Percentiles rank a stretch among this genome's conserved stretches.
These are phyloP conservation scores for Chrysoporthe puriensis DNA, from an alignment of 2,329 filamentous ascomycete species.

Conservation along the genomic window DNA sequence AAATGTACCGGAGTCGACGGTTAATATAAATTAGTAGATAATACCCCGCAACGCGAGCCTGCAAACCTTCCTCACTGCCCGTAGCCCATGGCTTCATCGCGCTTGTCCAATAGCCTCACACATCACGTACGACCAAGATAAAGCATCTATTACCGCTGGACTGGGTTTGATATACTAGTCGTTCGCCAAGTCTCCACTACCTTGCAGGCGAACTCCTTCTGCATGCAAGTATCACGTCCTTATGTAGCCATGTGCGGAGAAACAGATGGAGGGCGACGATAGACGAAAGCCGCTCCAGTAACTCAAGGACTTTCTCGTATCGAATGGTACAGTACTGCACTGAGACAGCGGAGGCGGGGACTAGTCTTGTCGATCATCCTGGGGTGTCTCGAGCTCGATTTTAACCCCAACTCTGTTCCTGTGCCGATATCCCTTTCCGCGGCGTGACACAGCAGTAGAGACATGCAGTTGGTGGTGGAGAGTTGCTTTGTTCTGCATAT, in stretches of 20 bases:
- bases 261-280: slow-evolving; percentile 8
- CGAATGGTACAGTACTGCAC: slow-evolving; percentile 15
- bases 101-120: not conserved
- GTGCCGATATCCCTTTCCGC: not conserved
- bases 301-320: slow-evolving; percentile 16
- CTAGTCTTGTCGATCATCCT: slow-evolving; percentile 4
- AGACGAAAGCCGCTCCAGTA: slow-evolving; percentile 11
- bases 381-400: not conserved
- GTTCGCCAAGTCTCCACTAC: not conserved
- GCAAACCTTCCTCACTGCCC: not conserved
- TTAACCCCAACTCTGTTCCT: not conserved
- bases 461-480: not conserved
- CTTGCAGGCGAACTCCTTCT: not conserved
- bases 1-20: not conserved
- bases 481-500: slow-evolving; percentile 1
- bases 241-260: slow-evolving; percentile 12
- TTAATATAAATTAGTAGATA: not conserved
- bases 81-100: not conserved
- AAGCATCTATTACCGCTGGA: not conserved
- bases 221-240: slow-evolving; percentile 4
- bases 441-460: not conserved
- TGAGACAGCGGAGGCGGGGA: slow-evolving; percentile 13
- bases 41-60: slow-evolving; percentile 1
- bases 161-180: not conserved
- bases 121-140: not conserved